Percentiles rank a stretch among this genome's conserved stretches.
Evolutionary conservation across 202 grass and related monocot genomes (phyloP).

Genomic region (Carex sylvatica): DNA sequence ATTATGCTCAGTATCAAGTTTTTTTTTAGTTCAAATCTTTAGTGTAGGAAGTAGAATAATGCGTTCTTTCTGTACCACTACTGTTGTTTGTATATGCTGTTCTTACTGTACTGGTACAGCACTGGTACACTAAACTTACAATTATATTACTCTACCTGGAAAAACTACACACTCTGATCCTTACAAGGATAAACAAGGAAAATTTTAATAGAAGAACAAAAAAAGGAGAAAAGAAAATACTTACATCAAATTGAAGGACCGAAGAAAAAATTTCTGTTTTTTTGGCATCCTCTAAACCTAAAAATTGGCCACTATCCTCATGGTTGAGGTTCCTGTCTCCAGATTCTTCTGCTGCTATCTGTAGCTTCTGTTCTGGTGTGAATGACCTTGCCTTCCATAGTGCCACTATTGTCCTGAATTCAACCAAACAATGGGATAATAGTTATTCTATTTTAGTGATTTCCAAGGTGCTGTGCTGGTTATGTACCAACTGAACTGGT

Average conservation of each 20-base stretch:
- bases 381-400: constrained; percentile 86
- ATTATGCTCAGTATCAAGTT: not conserved
- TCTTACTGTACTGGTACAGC: not conserved
- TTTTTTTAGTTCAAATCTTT: not conserved
- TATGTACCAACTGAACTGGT: not conserved
- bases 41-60: not conserved
- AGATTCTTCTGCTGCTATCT: constrained; percentile 86
- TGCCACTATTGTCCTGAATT: constrained; percentile 79
- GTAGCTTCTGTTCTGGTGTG: constrained; percentile 72
- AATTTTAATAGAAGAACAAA: not conserved
- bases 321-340: constrained; percentile 45
- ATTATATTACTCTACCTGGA: not conserved
- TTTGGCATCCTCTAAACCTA: constrained; percentile 75
- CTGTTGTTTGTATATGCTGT: not conserved
- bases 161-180: not conserved
- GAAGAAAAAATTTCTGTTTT: constrained; percentile 64
- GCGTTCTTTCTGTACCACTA: not conserved
- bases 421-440: not conserved
- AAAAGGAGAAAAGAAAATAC: not conserved
- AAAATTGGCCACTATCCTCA: constrained; percentile 77
- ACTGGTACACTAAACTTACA: not conserved
- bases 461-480: constrained; percentile 22
- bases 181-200: not conserved
- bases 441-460: constrained; percentile 12
- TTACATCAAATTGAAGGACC: constrained; percentile 61